Base-by-base conservation (phyloP, 192 early-diverging fungal genomes). In the Coemansia javaensis region DNA sequence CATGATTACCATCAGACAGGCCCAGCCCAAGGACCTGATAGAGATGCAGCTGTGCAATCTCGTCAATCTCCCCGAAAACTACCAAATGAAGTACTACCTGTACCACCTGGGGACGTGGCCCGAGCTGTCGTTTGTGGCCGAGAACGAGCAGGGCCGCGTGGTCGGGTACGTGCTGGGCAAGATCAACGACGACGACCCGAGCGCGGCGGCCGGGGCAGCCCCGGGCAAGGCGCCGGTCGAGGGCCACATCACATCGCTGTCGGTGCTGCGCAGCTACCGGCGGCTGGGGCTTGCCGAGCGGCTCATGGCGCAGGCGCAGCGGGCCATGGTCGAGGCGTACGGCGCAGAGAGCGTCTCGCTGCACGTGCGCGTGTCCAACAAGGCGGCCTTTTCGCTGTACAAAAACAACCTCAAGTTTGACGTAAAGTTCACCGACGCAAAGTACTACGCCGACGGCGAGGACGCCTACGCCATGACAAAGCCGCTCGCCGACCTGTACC, bases 381-480 rank as follows among this genome's bases (percentile, higher is more conserved):
- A 81, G 42, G 97, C 94, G 13, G 94, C 97, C n/a, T 79, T 95
- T 40, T 79, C 83, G 40, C 77, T 97, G 16, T 99, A 99, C 69
- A 81, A 83, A 60, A 90, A 97, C 53, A 95, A 90, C 9, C 79
- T 99, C 17, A 86, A 92, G 50, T 99, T 93, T 59, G 59, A 54
- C 15, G 82, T 94, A 13, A 79, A 89, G 45, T 88, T 92, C 22
- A 83, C 91, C 16, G 96, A 99, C 63, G 86, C 88, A 55, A 90
- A 90, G 53, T 99, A 99, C 66, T 99, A 99, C 67, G 96, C 93
- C 4, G 94, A 99, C 64, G 96, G 96, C 16, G 96, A 99, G 62
- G 88, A 93, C 54, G 86, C 89, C 5, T 88, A 85, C 53, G 84
- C 82, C 18, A 89, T 89, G 86, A 74, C 58, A 28, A 74, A 62